These are phyloP conservation scores for Aurifilum marmelostoma DNA, from an alignment of 2,329 filamentous ascomycete species.

Conservation along the genomic window DNA sequence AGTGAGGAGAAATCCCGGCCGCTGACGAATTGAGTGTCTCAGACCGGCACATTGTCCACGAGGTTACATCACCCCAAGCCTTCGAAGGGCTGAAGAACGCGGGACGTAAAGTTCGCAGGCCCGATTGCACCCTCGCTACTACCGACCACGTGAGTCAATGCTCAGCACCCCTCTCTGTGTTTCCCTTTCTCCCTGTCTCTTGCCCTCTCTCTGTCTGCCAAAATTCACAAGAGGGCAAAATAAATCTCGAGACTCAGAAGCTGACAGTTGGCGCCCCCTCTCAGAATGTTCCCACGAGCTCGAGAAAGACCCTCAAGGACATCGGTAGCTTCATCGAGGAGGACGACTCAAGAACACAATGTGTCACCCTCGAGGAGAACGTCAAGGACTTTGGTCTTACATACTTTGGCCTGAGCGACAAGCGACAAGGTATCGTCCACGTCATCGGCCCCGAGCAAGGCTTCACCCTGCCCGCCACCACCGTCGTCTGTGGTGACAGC, in stretches of 20 bases:
- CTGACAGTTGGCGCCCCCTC: conserved; percentile 22
- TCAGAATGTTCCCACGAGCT: conserved; percentile 90
- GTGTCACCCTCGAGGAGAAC: conserved; percentile 94
- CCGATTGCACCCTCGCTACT: conserved; percentile 94
- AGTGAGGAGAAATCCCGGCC: not conserved
- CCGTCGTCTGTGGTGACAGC: conserved; percentile 95
- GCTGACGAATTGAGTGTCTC: conserved; percentile 22
- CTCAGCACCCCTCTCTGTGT: not conserved
- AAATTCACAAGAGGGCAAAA: no score
- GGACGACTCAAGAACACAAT: conserved; percentile 90
- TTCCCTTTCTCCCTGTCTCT: no score
- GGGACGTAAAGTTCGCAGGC: conserved; percentile 82
- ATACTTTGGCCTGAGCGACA: conserved; percentile 95
- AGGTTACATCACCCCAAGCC: conserved; percentile 98
- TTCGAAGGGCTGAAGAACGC: conserved; percentile 95
- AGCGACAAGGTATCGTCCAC: conserved; percentile 97
- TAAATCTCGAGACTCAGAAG: no score
- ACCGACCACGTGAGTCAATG: conserved; percentile 82
- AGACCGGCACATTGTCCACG: conserved; percentile 96
- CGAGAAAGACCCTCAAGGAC: conserved; percentile 90
- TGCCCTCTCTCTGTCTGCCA: no score
- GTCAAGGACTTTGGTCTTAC: conserved; percentile 95
- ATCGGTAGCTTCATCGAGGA: conserved; percentile 94
- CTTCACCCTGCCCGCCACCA: conserved; percentile 96
- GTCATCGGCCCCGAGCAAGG: conserved; percentile 98